Base-by-base conservation (phyloP, 2,329 filamentous ascomycete species). In the Xylariaceae sp. region DNA sequence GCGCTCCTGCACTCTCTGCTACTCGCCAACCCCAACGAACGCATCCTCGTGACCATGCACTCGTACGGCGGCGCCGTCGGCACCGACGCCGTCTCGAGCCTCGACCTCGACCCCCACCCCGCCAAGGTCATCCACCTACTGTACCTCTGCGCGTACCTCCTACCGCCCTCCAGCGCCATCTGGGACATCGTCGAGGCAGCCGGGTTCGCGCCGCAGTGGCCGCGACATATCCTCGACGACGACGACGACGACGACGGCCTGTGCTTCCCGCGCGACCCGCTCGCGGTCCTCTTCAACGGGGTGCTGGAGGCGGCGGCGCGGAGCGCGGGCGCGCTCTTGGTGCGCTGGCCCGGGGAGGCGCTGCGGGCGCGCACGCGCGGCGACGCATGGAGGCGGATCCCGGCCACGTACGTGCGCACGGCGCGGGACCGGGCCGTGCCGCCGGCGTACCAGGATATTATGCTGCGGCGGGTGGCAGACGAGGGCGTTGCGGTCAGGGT, bases 61-160 rank as follows among this genome's bases (percentile, higher is more conserved):
- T 51, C 49, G 12, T 51, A 51, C 49, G 49, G 49, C 40, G 49
- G 49, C 21, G 40, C 40, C 14, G 49, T 51, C 4, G 23, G 23
- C 9, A 26, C 23, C 4, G 23, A 26, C 23, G 23, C 23, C 23
- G 23, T 26, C 4, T 26, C 23, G 23, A 9, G 23, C 23, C 23
- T 26, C 23, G 23, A 4, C 23, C 4, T 9, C 23, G 9, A 26
- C 23, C 23, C 23, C 23, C n/a, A n/a, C n/a, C 9, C 23, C 23
- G 23, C 23, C 23, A 4, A 26, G 9, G 23, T 52, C 23, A n/a
- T 47, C 21, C 42, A 46, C 26, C 14, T 52, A 21, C 18, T 52
- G n/a, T 52, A 52, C 42, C 42, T 52, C 20, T 52, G 50, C 42
- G 50, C 41, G 50, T 52, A 52, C 29, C 10, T 52, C 14, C 50